These are phyloP conservation scores for Aurantiochytrium sp. DNA, from an alignment of 108 stramenopile genomes.

Conservation along the genomic window DNA sequence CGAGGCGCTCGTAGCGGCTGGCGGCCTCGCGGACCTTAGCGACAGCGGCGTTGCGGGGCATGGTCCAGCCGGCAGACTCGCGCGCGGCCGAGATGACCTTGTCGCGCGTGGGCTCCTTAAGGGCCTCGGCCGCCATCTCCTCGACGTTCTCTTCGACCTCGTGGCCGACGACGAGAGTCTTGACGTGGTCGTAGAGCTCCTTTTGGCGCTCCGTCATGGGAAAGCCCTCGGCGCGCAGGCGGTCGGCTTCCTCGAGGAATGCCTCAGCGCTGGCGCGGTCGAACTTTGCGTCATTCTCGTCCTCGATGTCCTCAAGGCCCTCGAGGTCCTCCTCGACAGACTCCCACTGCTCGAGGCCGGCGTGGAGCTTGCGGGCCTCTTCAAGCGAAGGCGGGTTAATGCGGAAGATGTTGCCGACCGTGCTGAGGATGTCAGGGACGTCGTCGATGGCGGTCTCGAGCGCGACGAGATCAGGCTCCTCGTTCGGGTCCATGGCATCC, in stretches of 20 bases:
- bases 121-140: not conserved
- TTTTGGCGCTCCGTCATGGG: conserved; percentile 22
- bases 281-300: conserved; percentile 39
- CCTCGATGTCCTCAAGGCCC: conserved; percentile 38
- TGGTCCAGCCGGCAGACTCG: not conserved
- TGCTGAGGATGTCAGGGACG: not conserved
- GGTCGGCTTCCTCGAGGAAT: conserved; percentile 1
- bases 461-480: not conserved
- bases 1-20: not conserved
- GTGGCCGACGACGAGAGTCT: not conserved
- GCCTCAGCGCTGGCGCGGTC: conserved; percentile 45
- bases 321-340: conserved; percentile 19
- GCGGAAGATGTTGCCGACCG: not conserved
- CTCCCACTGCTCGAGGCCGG: not conserved
- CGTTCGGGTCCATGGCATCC: not conserved
- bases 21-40: not conserved
- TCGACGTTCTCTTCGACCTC: not conserved
- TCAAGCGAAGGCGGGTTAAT: conserved; percentile 12
- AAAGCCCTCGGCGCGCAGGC: not conserved
- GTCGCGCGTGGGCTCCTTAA: conserved; percentile 3
- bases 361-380: not conserved
- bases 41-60: not conserved
- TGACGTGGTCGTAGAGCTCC: conserved; percentile 28
- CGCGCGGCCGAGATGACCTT: not conserved
- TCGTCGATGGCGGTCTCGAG: conserved; percentile 33